A percentile compares a stretch with the other conserved stretches of the same genome.
Evolutionary conservation across 768 basidiomycete genomes (phyloP).

Genomic region (Clathrus columnatus): DNA sequence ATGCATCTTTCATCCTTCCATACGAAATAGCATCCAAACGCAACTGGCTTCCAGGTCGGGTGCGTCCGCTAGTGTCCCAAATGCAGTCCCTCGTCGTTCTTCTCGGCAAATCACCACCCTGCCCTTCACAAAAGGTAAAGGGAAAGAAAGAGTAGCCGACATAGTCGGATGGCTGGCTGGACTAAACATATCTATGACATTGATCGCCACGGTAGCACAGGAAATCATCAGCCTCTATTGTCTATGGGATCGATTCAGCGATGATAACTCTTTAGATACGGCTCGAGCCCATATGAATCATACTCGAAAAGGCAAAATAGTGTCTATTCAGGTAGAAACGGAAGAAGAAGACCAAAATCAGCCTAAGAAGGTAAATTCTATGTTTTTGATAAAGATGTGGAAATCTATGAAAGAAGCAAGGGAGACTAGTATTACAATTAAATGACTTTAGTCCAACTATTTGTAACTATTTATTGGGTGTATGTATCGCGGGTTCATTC

Average conservation of each 20-base stretch:
- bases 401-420: slow-evolving; percentile 59
- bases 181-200: slow-evolving; percentile 75
- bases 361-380: slow-evolving; percentile 25
- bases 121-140: slow-evolving; percentile 16
- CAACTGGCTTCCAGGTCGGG: slow-evolving; percentile 24
- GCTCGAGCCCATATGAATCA: slow-evolving; percentile 9
- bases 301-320: slow-evolving; percentile 2
- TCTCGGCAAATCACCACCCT: slow-evolving; percentile 35
- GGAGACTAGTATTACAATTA: slow-evolving; percentile 41
- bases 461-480: no score
- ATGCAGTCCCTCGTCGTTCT: slow-evolving; percentile 42
- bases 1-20: slow-evolving; percentile 60
- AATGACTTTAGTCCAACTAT: no score
- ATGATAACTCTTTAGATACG: slow-evolving; percentile 40
- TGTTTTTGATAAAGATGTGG: slow-evolving; percentile 46
- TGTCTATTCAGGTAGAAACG: slow-evolving; percentile 19
- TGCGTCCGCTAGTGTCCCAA: slow-evolving; percentile 16
- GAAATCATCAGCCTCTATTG: slow-evolving; percentile 87
- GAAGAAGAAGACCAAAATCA: slow-evolving; percentile 27
- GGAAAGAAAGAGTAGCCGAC: slow-evolving; percentile 28
- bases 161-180: slow-evolving; percentile 75
- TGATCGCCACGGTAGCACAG: slow-evolving; percentile 78
- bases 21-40: slow-evolving; percentile 31
- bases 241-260: slow-evolving; percentile 79
- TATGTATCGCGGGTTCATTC: not conserved